Conservation (phyloP, 306 rosid genomes). For the Malus sieversii region DNA sequence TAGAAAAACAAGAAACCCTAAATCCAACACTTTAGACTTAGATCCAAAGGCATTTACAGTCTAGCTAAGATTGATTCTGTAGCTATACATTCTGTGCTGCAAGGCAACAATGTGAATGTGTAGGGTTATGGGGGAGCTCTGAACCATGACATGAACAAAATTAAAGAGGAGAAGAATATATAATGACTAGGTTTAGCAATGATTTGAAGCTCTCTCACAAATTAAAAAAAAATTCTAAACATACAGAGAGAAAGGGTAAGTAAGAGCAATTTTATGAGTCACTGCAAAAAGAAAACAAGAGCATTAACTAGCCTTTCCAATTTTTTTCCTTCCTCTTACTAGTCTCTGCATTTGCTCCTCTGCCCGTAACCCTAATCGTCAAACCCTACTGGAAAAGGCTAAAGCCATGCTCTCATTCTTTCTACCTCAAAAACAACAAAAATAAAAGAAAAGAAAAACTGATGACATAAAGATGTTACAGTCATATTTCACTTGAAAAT, state of each 20-base stretch:
- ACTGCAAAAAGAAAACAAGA: conserved; percentile 39
- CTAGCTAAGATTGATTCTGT: not conserved
- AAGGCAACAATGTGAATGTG: not conserved
- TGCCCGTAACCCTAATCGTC: conserved; percentile 12
- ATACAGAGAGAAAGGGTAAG: not conserved
- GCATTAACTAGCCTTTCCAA: conserved; percentile 59
- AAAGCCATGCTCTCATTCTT: conserved; percentile 64
- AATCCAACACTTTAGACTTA: not conserved
- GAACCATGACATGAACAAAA: not conserved
- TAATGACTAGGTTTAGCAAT: conserved; percentile 10
- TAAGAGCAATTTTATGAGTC: not conserved
- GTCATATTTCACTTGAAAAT: not conserved
- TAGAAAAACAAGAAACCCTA: not conserved
- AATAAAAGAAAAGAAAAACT: not conserved
- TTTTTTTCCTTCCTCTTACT: not conserved
- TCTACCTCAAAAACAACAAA: not conserved
- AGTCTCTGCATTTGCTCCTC: conserved; percentile 2
- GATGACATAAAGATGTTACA: conserved; percentile 18
- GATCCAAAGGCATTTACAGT: not conserved
- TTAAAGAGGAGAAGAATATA: not conserved
- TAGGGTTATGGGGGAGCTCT: not conserved
- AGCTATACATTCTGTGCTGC: not conserved
- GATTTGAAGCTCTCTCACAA: conserved; percentile 11
- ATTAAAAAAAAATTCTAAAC: not conserved
- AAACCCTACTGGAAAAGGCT: conserved; percentile 48